phyloP scores from a whole-genome alignment of 352 stramenopile species.

The Pythium volutum region DNA sequence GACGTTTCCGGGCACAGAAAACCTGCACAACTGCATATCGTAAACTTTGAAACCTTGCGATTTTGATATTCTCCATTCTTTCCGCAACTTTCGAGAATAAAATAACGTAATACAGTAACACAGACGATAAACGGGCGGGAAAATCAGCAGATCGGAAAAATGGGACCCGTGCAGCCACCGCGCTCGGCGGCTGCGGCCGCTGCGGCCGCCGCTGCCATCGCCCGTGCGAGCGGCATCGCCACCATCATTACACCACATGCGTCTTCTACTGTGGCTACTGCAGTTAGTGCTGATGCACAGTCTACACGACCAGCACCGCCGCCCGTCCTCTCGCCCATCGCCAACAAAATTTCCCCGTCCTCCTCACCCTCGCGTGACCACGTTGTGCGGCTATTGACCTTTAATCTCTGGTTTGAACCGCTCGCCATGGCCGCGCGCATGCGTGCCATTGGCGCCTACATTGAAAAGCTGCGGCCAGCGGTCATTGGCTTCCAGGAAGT shows the following conservation, averaged over 20 bases:
- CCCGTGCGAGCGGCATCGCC: conserved; percentile 6
- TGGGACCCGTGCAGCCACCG: background rate
- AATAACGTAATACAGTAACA: conserved; percentile 1
- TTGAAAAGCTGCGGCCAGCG: conserved; percentile 51
- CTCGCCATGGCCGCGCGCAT: conserved; percentile 55
- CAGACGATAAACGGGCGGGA: background rate
- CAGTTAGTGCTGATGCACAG: background rate
- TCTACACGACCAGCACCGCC: background rate
- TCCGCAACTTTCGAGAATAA: conserved; percentile 4
- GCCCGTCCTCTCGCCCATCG: too few species aligned
- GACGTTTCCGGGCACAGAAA: conserved; percentile 17
- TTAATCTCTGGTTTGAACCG: conserved; percentile 78
- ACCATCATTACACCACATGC: background rate
- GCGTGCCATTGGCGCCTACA: conserved; percentile 48
- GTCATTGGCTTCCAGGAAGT: conserved; percentile 80
- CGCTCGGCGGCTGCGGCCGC: conserved; percentile 15
- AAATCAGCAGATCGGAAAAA: background rate
- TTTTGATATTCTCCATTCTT: background rate
- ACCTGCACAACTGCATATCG: conserved; percentile 7
- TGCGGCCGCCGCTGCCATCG: conserved; percentile 23
- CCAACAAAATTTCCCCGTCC: too few species aligned
- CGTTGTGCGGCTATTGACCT: conserved; percentile 59
- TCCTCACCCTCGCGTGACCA: conserved; percentile 11
- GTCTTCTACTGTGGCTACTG: background rate
- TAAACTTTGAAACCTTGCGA: background rate